A percentile compares a stretch with the other conserved stretches of the same genome.
Evolutionary conservation across 169 alveolate genomes (phyloP).

Genomic region (Hepatocystis sp.): DNA sequence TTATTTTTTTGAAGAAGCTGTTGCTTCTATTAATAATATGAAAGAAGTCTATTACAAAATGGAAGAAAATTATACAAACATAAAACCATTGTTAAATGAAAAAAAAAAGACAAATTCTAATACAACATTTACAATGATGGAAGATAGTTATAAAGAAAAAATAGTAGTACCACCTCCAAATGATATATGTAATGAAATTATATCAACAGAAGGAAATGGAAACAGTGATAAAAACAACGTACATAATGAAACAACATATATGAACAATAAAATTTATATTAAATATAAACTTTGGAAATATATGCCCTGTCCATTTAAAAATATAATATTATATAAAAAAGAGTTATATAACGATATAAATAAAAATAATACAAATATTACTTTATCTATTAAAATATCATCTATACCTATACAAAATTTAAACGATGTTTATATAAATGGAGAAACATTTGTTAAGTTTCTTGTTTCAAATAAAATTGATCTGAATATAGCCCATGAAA

Average conservation of each 20-base stretch:
- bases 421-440: conserved; percentile 61
- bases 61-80: no score
- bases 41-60: no score
- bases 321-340: not conserved
- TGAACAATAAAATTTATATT: conserved; percentile 25
- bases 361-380: conserved; percentile 14
- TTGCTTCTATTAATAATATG: no score
- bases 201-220: not conserved
- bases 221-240: not conserved
- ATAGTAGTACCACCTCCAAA: no score
- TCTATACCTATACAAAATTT: conserved; percentile 42
- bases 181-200: no score
- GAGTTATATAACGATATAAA: conserved; percentile 1
- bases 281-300: conserved; percentile 53
- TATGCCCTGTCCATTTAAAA: conserved; percentile 72
- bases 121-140: no score
- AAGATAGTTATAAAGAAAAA: no score
- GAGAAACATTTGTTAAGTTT: conserved; percentile 45
- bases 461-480: conserved; percentile 51
- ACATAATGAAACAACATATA: not conserved
- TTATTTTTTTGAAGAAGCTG: no score
- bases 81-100: no score
- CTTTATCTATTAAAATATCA: conserved; percentile 31
- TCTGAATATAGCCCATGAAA: conserved; percentile 62
- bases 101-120: no score